Percentiles rank a stretch among this genome's conserved stretches.
Conservation (phyloP, 139 green algal genomes). For the Diplosphaera chodatii region DNA sequence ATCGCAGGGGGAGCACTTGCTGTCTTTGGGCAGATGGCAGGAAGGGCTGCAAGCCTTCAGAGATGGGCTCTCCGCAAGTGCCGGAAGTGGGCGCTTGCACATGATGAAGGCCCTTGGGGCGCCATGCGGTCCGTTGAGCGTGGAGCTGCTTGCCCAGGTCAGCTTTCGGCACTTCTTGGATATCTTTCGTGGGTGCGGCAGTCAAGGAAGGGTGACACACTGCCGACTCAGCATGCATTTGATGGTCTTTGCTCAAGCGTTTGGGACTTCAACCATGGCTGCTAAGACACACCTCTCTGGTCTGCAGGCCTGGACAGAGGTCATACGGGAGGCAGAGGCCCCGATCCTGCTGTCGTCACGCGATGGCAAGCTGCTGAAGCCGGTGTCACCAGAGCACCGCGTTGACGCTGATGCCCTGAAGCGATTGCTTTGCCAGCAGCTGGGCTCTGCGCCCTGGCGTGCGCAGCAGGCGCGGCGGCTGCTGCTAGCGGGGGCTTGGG, state of each 20-base stretch:
- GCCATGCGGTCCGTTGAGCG: neutral
- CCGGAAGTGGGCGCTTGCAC: too few species aligned
- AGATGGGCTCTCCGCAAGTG: neutral
- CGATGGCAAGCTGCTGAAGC: constrained; percentile 30
- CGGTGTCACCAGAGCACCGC: constrained; percentile 11
- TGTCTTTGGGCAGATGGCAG: neutral
- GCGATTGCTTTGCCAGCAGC: constrained; percentile 1
- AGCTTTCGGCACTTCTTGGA: too few species aligned
- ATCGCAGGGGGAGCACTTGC: too few species aligned
- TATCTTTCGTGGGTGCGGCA: too few species aligned
- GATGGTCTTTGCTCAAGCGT: too few species aligned
- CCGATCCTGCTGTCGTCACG: constrained; percentile 25
- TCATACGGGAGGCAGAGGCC: constrained; percentile 4
- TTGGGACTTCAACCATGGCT: too few species aligned
- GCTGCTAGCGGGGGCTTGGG: constrained; percentile 10
- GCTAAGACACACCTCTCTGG: too few species aligned
- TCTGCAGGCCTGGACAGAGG: neutral
- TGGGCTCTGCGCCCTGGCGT: neutral
- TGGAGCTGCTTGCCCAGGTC: neutral
- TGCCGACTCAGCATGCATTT: too few species aligned
- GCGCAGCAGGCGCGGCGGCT: neutral
- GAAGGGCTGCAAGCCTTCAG: neutral
- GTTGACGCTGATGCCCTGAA: constrained; percentile 6
- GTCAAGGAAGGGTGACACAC: too few species aligned
- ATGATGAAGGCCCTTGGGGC: neutral